Conservation (phyloP, 2,329 filamentous ascomycete genomes). For the Fusarium heterosporum region DNA sequence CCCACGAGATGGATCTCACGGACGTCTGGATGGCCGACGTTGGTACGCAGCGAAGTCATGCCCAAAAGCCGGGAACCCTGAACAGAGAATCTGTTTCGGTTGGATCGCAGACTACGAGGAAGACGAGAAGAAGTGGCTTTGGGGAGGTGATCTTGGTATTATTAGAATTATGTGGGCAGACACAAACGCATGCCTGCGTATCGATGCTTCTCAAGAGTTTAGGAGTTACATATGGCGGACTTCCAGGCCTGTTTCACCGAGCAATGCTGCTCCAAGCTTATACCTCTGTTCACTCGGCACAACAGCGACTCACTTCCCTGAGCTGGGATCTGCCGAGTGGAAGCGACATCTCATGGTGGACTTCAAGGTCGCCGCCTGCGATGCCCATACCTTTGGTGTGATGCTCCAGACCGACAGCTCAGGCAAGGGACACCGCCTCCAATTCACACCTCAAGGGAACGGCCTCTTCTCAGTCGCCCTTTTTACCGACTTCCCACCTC, state of each 20-base stretch:
- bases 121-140: constrained; percentile 53
- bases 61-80: constrained; percentile 46
- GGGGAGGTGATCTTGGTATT: constrained; percentile 52
- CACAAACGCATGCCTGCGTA: constrained; percentile 41
- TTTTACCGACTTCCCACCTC: constrained; percentile 48
- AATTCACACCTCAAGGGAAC: constrained; percentile 39
- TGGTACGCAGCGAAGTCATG: constrained; percentile 55
- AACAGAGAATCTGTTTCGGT: constrained; percentile 50
- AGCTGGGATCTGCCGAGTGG: constrained; percentile 35
- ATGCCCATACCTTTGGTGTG: constrained; percentile 48
- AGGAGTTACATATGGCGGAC: constrained; percentile 33
- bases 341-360: constrained; percentile 39
- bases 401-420: constrained; percentile 46
- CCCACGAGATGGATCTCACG: constrained; percentile 51
- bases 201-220: constrained; percentile 44
- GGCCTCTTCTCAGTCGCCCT: constrained; percentile 47
- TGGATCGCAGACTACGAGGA: constrained; percentile 51
- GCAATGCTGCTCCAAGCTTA: constrained; percentile 41
- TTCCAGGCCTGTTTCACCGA: constrained; percentile 36
- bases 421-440: constrained; percentile 46
- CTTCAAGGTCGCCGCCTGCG: constrained; percentile 43
- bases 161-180: constrained; percentile 50
- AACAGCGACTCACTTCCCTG: constrained; percentile 44
- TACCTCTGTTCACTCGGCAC: constrained; percentile 45
- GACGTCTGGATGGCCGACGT: constrained; percentile 51